Base-by-base conservation (phyloP, 495 filamentous ascomycete genomes). In the Aspergillus bridgeri region DNA sequence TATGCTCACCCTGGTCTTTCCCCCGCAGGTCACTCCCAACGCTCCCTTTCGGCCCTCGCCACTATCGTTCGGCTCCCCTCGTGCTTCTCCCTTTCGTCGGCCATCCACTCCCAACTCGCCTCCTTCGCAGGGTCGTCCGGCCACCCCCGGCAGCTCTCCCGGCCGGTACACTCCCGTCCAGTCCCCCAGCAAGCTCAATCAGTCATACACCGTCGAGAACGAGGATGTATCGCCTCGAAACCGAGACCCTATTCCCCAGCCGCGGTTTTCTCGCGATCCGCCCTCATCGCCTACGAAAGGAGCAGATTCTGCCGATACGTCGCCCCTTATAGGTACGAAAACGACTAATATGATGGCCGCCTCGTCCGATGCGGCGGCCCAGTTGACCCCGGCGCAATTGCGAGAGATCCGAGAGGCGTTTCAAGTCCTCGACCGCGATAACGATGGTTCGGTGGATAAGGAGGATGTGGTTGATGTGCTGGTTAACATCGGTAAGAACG, bases 391-490 rank as follows among this genome's bases (percentile, higher is more conserved):
- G 9, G 75, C 86, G 20, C 88, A 89, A 65, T 80, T 90, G 6
- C 76, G 86, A 51, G 84, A 88, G 56, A 82, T 97, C 71, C 81
- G 91, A 54, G 90, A 96, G 66, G 88, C 86, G 0, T 97, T 96
- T 70, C 86, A 90, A 69, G 88, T 95, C 49, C 78, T 97, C 24
- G 92, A 96, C 64, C 79, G 89, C 58, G 84, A 90, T 72, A 89
- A 88, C 68, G 88, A 91, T 62, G 89, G 90, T 17, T 71, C 78
- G 22, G 83, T 96, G 50, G 84, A 83, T 64, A 82, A 86, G 57
- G 86, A 90, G 33, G 89, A 95, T 70, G 86, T 97, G 9, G 81
- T 79, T 5, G 87, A 90, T 63, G 91, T 91, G 79, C 80, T 97
- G 21, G 82, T 79, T 57, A 89, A 92, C 60, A 75, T 96, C 18